Conservation (phyloP, 1,284 basidiomycete genomes). For the Ustilago vetiveriae region DNA sequence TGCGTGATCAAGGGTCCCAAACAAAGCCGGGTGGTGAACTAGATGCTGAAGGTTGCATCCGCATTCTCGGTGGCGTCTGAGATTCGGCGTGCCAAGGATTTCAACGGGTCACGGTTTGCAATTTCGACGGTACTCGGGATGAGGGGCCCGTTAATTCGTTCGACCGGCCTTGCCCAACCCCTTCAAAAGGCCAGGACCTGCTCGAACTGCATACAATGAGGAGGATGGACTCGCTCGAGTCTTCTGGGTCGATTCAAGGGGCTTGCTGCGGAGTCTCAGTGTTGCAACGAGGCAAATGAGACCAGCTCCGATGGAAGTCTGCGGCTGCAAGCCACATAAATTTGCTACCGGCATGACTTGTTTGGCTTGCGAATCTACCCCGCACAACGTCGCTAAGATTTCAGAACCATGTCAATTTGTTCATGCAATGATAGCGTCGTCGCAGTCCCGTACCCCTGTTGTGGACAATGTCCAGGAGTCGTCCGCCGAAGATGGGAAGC, state of each 20-base stretch:
- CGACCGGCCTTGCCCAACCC: neutral
- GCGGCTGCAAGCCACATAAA: neutral
- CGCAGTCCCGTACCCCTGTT: too few relatives aligned
- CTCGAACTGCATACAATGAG: too few relatives aligned
- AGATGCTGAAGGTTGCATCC: neutral
- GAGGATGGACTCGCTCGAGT: too few relatives aligned
- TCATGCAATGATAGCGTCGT: neutral
- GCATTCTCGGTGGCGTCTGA: neutral
- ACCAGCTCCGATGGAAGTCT: neutral
- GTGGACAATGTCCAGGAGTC: too few relatives aligned
- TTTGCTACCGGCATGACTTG: neutral
- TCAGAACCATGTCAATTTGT: too few relatives aligned
- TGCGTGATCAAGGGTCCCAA: neutral
- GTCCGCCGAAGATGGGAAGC: too few relatives aligned
- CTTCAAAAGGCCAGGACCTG: too few relatives aligned
- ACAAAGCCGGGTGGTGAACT: neutral
- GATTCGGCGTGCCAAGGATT: neutral
- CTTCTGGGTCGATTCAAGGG: too few relatives aligned
- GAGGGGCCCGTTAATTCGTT: neutral
- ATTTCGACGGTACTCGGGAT: neutral
- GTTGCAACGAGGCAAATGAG: too few relatives aligned
- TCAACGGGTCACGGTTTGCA: too few relatives aligned
- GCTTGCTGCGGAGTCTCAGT: too few relatives aligned
- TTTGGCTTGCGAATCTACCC: neutral
- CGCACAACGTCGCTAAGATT: neutral